Evolutionary conservation across 2,329 filamentous ascomycete species (phyloP), one percentile per base, ranked within the genome.

Genomic region (Phaeosphaeria sp.): DNA sequence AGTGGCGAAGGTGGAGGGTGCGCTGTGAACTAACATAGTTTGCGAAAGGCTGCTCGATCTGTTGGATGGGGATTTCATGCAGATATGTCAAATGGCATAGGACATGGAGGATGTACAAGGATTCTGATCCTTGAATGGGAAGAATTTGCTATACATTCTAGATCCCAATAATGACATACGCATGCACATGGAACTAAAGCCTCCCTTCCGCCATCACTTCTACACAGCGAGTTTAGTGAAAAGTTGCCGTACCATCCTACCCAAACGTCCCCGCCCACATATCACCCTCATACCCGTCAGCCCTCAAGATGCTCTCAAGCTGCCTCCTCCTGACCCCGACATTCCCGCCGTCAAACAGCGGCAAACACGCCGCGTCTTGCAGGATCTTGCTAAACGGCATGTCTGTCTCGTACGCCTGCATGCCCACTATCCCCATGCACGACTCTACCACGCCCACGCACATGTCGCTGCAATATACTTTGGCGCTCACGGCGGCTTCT

Each of bases 321-420:
- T 83, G 79, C 25, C 83, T 73, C 51, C 83, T 77, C 42, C 83
- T 72, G 6, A 85, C 79, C 0, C 84, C 83, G 11, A 85, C 77
- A 67, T 86, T 86, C 0, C 84, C 83, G 0, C 83, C 82, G 57
- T 85, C 83, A 54, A 85, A 85, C 64, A 97, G 94, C 79, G 96
- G 97, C 77, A 96, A 92, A 78, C 90, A 93, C 0, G 93, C 91
- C 0, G 94, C 97, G 77, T 97, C 93, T 74, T 82, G 97, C 61
- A 96, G 94, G 78, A 97, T 22, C 81, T 79, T 2, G 1, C 76
- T 67, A 60, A 84, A 84, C 1, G 78, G 79, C 56, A 78, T 73
- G 25, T 77, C 72, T 5, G 67, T 68, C 21, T 77, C 73, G 58
- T 83, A 84, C 0, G 81, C 73, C 46, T 66, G 78, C 80, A 86